A percentile compares a stretch with the other conserved stretches of the same genome.
These are phyloP conservation scores for Haberlea rhodopensis DNA, from an alignment of 257 asterid species.

Conservation along the genomic window DNA sequence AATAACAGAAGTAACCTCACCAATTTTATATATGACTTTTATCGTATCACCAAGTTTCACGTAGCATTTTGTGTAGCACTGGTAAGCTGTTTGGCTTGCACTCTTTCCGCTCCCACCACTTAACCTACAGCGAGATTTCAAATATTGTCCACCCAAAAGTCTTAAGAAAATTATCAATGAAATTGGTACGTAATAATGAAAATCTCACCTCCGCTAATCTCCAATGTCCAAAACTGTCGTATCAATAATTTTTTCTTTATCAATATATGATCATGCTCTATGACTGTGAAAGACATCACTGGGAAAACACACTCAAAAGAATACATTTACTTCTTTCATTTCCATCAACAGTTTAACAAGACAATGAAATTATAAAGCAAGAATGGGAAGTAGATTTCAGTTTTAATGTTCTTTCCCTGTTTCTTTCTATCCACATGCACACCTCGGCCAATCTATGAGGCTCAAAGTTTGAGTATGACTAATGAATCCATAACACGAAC, in stretches of 20 bases:
- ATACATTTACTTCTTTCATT: conserved; percentile 5
- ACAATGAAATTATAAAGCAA: neutral
- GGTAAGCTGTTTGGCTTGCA: conserved; percentile 99
- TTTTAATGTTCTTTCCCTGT: neutral
- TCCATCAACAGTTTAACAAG: neutral
- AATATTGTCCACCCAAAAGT: too few species aligned
- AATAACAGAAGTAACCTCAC: conserved; percentile 68
- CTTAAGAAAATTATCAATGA: neutral
- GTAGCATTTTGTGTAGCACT: conserved; percentile 80
- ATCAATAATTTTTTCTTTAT: conserved; percentile 10
- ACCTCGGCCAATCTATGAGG: neutral
- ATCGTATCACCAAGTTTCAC: conserved; percentile 89
- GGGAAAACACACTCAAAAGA: neutral
- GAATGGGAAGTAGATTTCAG: conserved; percentile 1
- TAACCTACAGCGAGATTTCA: conserved; percentile 47
- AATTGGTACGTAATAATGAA: neutral
- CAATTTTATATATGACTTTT: conserved; percentile 77
- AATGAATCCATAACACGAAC: conserved; percentile 36
- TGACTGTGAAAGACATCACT: neutral
- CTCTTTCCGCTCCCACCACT: conserved; percentile 89
- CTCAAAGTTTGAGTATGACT: neutral
- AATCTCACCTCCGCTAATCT: neutral
- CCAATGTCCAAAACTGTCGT: neutral
- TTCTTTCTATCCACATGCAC: neutral
- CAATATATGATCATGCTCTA: neutral